Percentiles rank a stretch among this genome's conserved stretches.
phyloP scores from a whole-genome alignment of 768 basidiomycete genomes.

The Pleurotus platypus region DNA sequence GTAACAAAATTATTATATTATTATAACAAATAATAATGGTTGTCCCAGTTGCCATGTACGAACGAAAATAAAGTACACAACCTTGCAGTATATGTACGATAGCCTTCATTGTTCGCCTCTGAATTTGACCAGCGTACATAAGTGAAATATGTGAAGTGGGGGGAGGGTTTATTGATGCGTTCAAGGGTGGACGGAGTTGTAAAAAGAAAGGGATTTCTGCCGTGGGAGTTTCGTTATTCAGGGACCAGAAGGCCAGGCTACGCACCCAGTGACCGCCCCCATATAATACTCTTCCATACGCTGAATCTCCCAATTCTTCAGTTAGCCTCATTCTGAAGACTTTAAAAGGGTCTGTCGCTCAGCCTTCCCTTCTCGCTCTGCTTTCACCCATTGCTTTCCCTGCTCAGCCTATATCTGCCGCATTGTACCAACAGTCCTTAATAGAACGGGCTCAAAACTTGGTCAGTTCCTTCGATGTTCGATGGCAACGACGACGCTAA shows the following conservation, averaged over 20 bases:
- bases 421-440: constrained; percentile 81
- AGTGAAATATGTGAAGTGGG: constrained; percentile 1
- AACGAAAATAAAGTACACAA: neutral
- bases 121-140: neutral
- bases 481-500: constrained; percentile 18
- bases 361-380: constrained; percentile 13
- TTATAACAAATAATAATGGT: too few relatives aligned
- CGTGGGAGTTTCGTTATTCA: neutral
- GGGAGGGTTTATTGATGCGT: neutral
- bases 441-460: constrained; percentile 70
- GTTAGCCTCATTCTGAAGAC: constrained; percentile 31
- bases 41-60: neutral
- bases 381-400: constrained; percentile 19
- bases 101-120: neutral
- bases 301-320: constrained; percentile 26
- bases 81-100: neutral
- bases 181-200: constrained; percentile 9
- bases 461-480: constrained; percentile 28
- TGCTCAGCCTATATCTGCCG: constrained; percentile 43
- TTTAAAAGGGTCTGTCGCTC: constrained; percentile 45
- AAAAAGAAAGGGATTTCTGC: neutral
- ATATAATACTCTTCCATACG: constrained; percentile 38
- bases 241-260: constrained; percentile 9
- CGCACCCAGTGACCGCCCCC: constrained; percentile 35
- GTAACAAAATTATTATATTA: neutral